Evolutionary conservation across 192 early-diverging fungal species (phyloP), one percentile per base, ranked within the genome.

Genomic region (Phlyctochytrium arcticum): DNA sequence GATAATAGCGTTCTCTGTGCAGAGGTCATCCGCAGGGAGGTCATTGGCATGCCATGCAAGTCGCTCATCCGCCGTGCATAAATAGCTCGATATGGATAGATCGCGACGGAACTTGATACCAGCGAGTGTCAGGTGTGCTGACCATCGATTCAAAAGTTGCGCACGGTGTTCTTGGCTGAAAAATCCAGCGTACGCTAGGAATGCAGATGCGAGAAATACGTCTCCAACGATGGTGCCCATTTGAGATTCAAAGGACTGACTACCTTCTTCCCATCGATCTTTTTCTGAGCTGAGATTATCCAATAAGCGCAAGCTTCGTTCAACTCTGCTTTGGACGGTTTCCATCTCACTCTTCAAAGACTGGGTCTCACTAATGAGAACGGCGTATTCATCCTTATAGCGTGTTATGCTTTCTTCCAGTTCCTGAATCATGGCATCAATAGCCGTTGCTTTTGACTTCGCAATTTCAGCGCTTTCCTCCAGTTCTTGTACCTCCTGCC

Each of bases 171-270:
- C 88, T 80, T 98, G 96, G 80, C 98, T 95, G 82, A 98, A 98
- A 84, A 89, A 92, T 17, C 98, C 98, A 35, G 86, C 94, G 67
- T 99, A 99, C 1, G 96, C 91, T 29, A 98, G 74, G 75, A 97
- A 92, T n/a, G 95, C 98, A 0, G 93, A 80, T 6, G 90, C 87
- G 36, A 98, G 73, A 21, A 99, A 69, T 17, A 95, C 92, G 67
- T 99, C 98, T 56, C 98, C 98, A 26, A 98, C 92, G 46, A 98
- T 90, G 10, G 98, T 99, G 4, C 88, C 90, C 95, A 99, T 98
- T 75, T 98, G 94, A 24, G 78, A 85, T 57, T 89, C 93, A 68
- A 99, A 98, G 6, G 93, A 86, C 53, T 90, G 85, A 63, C 92
- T 93, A 23, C 92, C 87, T 7, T 75, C 69, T 67, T 89, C 88